Evolutionary conservation across 2,329 filamentous ascomycete species (phyloP), one percentile per base, ranked within the genome.

Genomic region (Emergomyces pasteurianus): DNA sequence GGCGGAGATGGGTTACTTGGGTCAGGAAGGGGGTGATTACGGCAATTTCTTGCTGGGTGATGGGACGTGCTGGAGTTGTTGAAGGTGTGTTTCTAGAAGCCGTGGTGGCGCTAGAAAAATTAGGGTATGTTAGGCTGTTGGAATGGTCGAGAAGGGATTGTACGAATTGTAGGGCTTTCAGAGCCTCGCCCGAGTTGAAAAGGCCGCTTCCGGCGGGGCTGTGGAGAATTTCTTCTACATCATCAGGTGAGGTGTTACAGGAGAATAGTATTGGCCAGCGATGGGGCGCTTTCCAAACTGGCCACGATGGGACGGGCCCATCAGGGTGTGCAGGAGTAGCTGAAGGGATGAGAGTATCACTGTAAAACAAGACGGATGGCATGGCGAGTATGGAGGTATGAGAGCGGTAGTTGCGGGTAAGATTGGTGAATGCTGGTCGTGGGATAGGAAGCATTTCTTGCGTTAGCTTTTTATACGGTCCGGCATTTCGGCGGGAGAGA

Each of bases 361-460:
- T 66, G 65, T 79, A 79, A 67, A 78, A 78, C 26, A 77, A 67
- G 1, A 70, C 65, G 36, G 69, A 74, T 2, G 77, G 74, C 5
- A 77, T 69, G 16, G 71, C 70, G 31, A 79, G 69, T 60, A 79
- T 78, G 28, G 77, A 71, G 6, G 75, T 73, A 60, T 79, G 77
- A 43, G 76, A 78, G 59, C 77, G 74, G 65, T 79, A 79, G 65
- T 79, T 79, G 34, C 76, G 71, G 18, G 74, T 72, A 0, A 79
- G 68, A 57, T 78, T 76, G 40, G 72, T 68, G 63, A 79, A 79
- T 1, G 77, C 70, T n/a, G 77, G 74, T 31, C 72, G 72, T 34
- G 69, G 65, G 31, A 78, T 74, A 42, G 75, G 76, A 4, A 75
- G 66, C 71, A 75, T 74, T 9, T 60, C 58, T 53, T 65, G 67